phyloP scores from a whole-genome alignment of 2,329 filamentous ascomycete species.

The Akanthomyces muscarius region DNA sequence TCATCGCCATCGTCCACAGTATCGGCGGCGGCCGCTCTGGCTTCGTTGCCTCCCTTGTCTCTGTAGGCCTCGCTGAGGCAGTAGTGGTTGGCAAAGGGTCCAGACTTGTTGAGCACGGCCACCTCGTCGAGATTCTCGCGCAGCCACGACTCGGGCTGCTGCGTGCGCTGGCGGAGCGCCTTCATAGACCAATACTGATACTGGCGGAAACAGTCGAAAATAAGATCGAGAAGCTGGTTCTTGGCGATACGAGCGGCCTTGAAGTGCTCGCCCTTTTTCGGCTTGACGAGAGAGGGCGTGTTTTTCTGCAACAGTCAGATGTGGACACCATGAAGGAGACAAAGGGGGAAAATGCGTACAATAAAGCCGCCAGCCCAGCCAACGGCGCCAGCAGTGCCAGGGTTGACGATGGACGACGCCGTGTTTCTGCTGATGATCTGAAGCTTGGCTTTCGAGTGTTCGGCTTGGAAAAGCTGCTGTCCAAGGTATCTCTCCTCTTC shows the following conservation, averaged over 20 bases:
- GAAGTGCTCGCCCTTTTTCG: constrained; percentile 63
- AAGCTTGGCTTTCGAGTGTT: constrained; percentile 46
- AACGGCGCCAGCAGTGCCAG: constrained; percentile 40
- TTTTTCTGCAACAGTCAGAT: constrained; percentile 45
- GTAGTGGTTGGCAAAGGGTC: constrained; percentile 82
- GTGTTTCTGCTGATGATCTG: constrained; percentile 47
- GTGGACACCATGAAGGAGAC: not conserved
- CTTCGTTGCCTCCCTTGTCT: constrained; percentile 35
- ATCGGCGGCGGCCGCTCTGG: constrained; percentile 53
- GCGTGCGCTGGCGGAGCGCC: constrained; percentile 68
- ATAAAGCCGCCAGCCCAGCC: constrained; percentile 48
- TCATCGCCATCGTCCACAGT: constrained; percentile 62
- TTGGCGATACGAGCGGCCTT: constrained; percentile 89
- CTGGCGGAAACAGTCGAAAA: constrained; percentile 78
- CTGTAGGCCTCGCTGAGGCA: constrained; percentile 62
- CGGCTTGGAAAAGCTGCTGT: constrained; percentile 51
- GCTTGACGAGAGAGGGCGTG: constrained; percentile 45
- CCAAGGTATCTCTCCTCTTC: constrained; percentile 63
- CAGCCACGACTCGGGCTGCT: constrained; percentile 91
- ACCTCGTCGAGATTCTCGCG: constrained; percentile 80
- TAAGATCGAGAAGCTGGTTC: constrained; percentile 79
- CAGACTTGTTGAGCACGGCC: constrained; percentile 76
- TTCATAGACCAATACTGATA: constrained; percentile 96
- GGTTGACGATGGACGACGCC: constrained; percentile 53
- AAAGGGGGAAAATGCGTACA: constrained; percentile 39